Conservation (phyloP, 2,329 filamentous ascomycete species). For the Beauveria scarabaeidicola region DNA sequence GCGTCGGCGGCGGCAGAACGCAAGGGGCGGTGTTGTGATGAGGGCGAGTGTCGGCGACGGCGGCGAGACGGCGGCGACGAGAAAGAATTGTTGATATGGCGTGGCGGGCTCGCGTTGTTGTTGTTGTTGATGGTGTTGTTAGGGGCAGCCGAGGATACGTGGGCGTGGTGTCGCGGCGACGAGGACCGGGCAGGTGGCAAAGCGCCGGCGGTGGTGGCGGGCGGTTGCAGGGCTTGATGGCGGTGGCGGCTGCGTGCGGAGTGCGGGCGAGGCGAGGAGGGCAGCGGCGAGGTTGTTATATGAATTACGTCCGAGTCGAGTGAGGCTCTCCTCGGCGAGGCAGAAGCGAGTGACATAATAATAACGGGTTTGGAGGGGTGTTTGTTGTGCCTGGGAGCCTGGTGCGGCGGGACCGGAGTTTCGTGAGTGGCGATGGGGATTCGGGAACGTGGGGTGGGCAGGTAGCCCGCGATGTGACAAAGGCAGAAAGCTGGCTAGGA, state of each 20-base stretch:
- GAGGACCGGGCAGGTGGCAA: slow-evolving; percentile 14
- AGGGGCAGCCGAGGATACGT: background rate
- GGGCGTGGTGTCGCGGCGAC: slow-evolving; percentile 12
- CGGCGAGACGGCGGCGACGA: background rate
- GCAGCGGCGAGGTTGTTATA: background rate
- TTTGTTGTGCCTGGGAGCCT: background rate
- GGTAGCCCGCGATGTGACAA: background rate
- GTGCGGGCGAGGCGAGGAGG: background rate
- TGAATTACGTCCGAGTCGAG: background rate
- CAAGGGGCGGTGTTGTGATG: background rate
- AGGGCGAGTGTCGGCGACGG: background rate
- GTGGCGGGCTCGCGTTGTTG: slow-evolving; percentile 4
- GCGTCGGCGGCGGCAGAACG: background rate
- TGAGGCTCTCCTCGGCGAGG: slow-evolving; percentile 4
- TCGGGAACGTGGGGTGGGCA: background rate
- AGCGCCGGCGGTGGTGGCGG: slow-evolving; percentile 11
- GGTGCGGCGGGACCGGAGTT: background rate
- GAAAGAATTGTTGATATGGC: background rate
- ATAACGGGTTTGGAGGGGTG: background rate
- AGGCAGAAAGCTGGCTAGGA: background rate
- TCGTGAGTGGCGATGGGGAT: too few relatives aligned
- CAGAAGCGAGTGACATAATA: slow-evolving; percentile 10
- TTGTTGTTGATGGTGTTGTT: background rate
- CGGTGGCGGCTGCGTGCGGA: background rate
- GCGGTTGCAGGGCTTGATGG: background rate